Percentiles rank a stretch among this genome's conserved stretches.
phyloP scores from a whole-genome alignment of 176 grass and related monocot genomes.

The Aegilops speltoides region DNA sequence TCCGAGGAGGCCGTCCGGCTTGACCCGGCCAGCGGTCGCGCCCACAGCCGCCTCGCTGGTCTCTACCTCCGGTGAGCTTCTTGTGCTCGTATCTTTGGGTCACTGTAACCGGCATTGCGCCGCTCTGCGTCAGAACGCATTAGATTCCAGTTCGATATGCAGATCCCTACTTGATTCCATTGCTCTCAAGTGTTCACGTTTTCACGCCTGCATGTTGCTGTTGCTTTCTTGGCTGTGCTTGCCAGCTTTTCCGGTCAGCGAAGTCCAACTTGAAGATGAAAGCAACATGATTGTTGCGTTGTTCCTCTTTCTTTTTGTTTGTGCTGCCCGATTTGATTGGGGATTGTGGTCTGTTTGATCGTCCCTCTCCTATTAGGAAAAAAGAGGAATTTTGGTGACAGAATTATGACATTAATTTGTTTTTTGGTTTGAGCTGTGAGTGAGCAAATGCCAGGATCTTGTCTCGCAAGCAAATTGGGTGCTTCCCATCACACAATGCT shows the following conservation, averaged over 20 bases:
- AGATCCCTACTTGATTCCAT: conserved; percentile 38
- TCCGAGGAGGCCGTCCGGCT: conserved; percentile 73
- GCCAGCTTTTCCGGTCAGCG: conserved; percentile 29
- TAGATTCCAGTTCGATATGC: neutral
- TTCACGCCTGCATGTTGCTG: conserved; percentile 34
- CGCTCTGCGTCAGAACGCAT: conserved; percentile 6
- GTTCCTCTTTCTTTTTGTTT: conserved; percentile 38
- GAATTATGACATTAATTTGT: neutral
- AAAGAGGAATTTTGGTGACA: conserved; percentile 15
- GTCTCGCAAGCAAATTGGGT: conserved; percentile 32
- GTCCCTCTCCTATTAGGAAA: neutral
- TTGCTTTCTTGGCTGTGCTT: conserved; percentile 44
- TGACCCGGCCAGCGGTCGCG: conserved; percentile 66
- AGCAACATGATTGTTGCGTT: conserved; percentile 30
- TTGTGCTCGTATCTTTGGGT: neutral
- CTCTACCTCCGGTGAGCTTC: conserved; percentile 75
- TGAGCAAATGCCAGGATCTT: conserved; percentile 27
- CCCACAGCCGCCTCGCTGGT: conserved; percentile 56
- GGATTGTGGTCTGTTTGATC: conserved; percentile 22
- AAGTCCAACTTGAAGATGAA: conserved; percentile 19
- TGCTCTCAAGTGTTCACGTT: neutral
- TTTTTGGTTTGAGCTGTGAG: neutral
- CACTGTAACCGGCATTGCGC: conserved; percentile 16
- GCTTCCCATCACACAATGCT: conserved; percentile 34
- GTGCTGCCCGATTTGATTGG: conserved; percentile 34